Evolutionary conservation across 305 asterid genomes (phyloP), one percentile per base, ranked within the genome.

Genomic region (Fraxinus angustifolia): DNA sequence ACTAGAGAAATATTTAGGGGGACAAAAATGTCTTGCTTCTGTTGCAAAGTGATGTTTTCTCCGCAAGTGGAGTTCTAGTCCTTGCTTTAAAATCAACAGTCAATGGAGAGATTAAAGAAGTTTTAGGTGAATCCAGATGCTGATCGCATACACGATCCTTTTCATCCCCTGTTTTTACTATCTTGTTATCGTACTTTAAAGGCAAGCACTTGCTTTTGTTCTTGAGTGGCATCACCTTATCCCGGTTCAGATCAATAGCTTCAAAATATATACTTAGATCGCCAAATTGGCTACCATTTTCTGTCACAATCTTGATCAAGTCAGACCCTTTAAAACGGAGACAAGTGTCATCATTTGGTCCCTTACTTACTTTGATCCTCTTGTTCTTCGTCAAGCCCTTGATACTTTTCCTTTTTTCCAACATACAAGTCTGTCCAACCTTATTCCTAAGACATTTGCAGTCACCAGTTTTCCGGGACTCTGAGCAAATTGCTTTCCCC

Each of bases 41-140:
- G 76, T 81, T 85, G 82, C 78, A 40, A 26, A 78, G 38, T 1
- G 82, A 81, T 67, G 83, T 73, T 79, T 50, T 87, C 48, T 87
- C 88, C 1, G 86, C 84, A 0, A 85, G 86, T 8, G 90, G 90
- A 78, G 86, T 82, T 83, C 90, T 85, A 3, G 33, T 67, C 45
- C 75, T 50, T 17, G 78, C 53, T 19, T 31, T 58, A 6, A 70
- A 70, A 71, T 40, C 72, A 77, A 17, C 33, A 1, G 14, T 50
- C 17, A 3, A 36, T 14, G 67, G 45, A 26, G 83, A 56, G 77
- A 8, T 78, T 2, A 84, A 42, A 16, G 76, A 70, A 33, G 48
- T 40, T n/a, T 14, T 34, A 50, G 79, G 58, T 26, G 76, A 80
- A 53, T 36, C 73, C 34, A 8, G n/a, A 8, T 36, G n/a, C 77